Conservation (phyloP, 192 early-diverging fungal genomes). For the Backusella tarrabulga region DNA sequence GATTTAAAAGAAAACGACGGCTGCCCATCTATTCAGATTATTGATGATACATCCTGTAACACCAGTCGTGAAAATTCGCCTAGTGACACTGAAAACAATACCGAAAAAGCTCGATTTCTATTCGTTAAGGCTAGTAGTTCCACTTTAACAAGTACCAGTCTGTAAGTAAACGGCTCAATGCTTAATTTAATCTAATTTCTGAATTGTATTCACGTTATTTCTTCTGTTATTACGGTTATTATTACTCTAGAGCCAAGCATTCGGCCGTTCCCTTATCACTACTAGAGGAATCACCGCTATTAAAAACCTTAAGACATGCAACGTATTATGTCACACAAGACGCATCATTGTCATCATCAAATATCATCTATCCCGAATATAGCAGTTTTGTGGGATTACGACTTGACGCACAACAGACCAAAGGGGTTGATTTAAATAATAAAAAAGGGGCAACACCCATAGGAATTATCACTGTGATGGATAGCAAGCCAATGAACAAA, state of each 20-base stretch:
- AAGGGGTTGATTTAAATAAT: not conserved
- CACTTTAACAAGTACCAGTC: not conserved
- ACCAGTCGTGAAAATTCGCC: not conserved
- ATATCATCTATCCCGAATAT: slow-evolving; percentile 8
- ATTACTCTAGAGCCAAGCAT: not conserved
- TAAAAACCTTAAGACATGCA: not conserved
- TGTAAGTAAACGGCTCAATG: not conserved
- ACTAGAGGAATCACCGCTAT: slow-evolving; percentile 11
- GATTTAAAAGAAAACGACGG: slow-evolving; percentile 11
- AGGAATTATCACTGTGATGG: slow-evolving; percentile 41
- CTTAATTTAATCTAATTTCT: not conserved
- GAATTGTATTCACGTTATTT: not conserved
- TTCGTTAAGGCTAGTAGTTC: slow-evolving; percentile 4
- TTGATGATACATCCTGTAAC: not conserved
- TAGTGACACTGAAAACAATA: not conserved
- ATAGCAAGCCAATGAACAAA: slow-evolving; percentile 27
- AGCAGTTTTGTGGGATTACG: slow-evolving; percentile 41
- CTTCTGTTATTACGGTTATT: not conserved
- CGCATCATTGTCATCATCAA: not conserved
- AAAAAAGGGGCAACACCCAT: slow-evolving; percentile 20
- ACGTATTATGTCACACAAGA: not conserved
- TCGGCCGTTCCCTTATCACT: slow-evolving; percentile 5
- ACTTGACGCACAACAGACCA: slow-evolving; percentile 32
- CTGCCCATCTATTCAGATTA: slow-evolving; percentile 1
- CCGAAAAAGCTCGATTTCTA: not conserved